phyloP scores from a whole-genome alignment of 106 monocot genomes.

The Dendrobium catenatum region DNA sequence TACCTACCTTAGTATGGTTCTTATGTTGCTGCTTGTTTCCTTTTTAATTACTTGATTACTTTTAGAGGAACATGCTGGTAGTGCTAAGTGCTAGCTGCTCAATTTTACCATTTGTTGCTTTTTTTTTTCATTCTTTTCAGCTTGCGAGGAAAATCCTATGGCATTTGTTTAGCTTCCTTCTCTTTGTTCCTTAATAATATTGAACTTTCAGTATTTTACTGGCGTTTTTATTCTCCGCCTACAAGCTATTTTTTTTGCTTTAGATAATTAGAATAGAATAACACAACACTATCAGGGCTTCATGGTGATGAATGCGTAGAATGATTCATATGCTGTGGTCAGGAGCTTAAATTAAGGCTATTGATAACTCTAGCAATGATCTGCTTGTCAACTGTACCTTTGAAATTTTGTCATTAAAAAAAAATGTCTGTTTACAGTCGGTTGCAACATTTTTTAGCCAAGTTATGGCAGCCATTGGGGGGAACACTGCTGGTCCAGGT shows the following conservation, averaged over 20 bases:
- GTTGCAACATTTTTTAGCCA: conserved; percentile 93
- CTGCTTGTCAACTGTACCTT: neutral
- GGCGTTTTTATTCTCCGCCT: neutral
- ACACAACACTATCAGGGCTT: neutral
- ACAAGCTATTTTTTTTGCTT: neutral
- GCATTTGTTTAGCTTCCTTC: neutral
- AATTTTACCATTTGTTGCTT: neutral
- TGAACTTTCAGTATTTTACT: neutral
- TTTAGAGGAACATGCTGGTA: neutral
- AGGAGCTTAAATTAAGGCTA: neutral
- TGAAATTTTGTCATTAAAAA: neutral
- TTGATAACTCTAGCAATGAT: neutral
- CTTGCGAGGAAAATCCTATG: neutral
- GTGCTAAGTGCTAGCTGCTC: neutral
- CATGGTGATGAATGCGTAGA: neutral
- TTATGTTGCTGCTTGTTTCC: neutral
- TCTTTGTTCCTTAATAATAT: neutral
- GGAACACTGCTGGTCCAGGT: conserved; percentile 99
- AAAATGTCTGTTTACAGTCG: conserved; percentile 42
- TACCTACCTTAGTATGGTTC: neutral
- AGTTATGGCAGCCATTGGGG: conserved; percentile 93
- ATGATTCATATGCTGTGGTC: neutral
- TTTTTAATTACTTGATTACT: neutral
- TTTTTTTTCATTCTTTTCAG: neutral
- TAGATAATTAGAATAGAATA: neutral